Conservation (phyloP, 2,329 filamentous ascomycete species). For the Alternaria viburni region DNA sequence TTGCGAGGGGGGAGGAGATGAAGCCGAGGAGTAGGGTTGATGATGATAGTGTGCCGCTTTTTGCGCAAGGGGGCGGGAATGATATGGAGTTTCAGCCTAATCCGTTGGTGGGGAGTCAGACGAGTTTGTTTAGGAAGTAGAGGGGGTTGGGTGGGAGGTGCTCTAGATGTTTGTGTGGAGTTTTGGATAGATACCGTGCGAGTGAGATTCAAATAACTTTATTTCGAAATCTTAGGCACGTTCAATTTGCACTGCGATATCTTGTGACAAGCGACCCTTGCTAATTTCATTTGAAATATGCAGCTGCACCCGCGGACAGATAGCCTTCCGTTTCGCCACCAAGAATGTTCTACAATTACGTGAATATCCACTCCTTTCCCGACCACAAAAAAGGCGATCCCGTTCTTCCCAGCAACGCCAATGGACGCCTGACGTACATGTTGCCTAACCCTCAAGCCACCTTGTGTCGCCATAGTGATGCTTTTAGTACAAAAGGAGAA, state of each 20-base stretch:
- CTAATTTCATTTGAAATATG: too few species aligned
- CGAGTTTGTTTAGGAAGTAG: conserved; percentile 19
- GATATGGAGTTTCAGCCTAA: conserved; percentile 58
- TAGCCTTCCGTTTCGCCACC: too few species aligned
- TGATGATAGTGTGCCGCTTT: conserved; percentile 49
- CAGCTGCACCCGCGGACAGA: too few species aligned
- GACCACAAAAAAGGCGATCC: background rate
- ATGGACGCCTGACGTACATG: background rate
- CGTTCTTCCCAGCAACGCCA: background rate
- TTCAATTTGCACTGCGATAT: too few species aligned
- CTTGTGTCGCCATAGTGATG: background rate
- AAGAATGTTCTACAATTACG: background rate
- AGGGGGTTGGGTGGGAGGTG: too few species aligned
- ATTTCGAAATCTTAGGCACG: too few species aligned
- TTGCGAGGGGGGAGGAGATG: conserved; percentile 59
- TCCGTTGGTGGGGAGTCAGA: conserved; percentile 49
- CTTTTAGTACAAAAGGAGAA: conserved; percentile 7
- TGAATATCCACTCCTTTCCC: background rate
- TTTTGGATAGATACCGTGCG: too few species aligned
- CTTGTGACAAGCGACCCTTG: too few species aligned
- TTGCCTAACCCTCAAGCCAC: background rate
- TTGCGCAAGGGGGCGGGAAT: conserved; percentile 30
- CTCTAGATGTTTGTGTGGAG: too few species aligned
- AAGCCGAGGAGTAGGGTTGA: conserved; percentile 52
- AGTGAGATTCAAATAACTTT: too few species aligned